A percentile compares a stretch with the other conserved stretches of the same genome.
Evolutionary conservation across 345 rosid species (phyloP).

Genomic region (Gynandropsis gynandra): DNA sequence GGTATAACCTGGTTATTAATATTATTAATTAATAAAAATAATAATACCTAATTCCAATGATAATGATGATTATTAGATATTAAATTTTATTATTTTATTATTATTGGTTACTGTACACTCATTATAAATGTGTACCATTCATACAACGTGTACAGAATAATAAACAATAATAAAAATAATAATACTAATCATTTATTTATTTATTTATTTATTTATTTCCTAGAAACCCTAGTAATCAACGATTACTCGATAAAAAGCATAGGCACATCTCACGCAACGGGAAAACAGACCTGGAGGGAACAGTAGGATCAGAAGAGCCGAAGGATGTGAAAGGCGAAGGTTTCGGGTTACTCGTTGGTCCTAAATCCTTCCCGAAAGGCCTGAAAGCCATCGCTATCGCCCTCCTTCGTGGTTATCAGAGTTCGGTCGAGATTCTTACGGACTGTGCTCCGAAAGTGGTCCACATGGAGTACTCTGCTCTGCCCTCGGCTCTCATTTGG

Average conservation of each 20-base stretch:
- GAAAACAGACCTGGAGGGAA: constrained; percentile 19
- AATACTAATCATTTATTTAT: too few species aligned
- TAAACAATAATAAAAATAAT: too few species aligned
- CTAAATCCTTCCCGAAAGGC: constrained; percentile 24
- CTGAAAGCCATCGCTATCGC: constrained; percentile 19
- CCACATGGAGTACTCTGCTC: constrained; percentile 6
- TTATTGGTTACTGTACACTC: too few species aligned
- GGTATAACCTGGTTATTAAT: too few species aligned
- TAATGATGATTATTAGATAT: too few species aligned
- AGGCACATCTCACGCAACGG: constrained; percentile 1
- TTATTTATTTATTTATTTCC: too few species aligned
- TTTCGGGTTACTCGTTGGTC: constrained; percentile 24
- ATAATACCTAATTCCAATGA: too few species aligned
- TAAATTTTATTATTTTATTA: too few species aligned
- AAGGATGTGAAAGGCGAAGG: constrained; percentile 26
- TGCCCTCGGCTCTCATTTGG: too few species aligned
- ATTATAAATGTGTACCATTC: too few species aligned
- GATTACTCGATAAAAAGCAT: background rate
- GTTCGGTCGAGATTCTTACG: constrained; percentile 14
- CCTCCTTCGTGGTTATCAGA: background rate
- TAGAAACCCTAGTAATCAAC: background rate
- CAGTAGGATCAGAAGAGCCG: constrained; percentile 20
- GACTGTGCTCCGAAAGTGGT: constrained; percentile 10
- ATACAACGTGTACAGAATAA: too few species aligned
- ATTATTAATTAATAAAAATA: too few species aligned